phyloP scores from a whole-genome alignment of 768 basidiomycete genomes.

The Amanita rubescens region DNA sequence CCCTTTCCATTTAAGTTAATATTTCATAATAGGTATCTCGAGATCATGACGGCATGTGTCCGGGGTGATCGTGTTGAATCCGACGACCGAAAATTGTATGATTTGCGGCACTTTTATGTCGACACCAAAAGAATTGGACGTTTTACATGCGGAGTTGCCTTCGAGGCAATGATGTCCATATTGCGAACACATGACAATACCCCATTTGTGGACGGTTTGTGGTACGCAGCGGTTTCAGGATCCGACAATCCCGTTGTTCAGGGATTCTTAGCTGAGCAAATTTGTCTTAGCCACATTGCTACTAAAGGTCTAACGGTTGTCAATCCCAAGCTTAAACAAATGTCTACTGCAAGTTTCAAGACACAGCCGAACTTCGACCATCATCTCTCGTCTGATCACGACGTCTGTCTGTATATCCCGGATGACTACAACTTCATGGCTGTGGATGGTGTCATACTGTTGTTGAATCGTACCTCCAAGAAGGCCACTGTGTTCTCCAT shows the following conservation, averaged over 20 bases:
- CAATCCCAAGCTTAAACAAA: conserved; percentile 9
- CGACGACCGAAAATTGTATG: conserved; percentile 10
- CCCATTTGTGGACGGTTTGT: conserved; percentile 1
- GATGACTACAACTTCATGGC: conserved; percentile 12
- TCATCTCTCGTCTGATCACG: conserved; percentile 7
- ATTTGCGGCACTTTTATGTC: conserved; percentile 13
- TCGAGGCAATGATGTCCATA: conserved; percentile 10
- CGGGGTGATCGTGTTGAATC: conserved; percentile 5
- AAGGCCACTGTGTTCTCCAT: conserved; percentile 10
- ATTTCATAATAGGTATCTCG: conserved; percentile 10
- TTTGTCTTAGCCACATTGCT: conserved; percentile 1
- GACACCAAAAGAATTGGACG: conserved; percentile 9
- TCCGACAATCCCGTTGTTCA: conserved; percentile 10
- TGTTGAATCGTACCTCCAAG: conserved; percentile 9
- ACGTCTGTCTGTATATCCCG: conserved; percentile 9
- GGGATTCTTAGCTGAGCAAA: conserved; percentile 12
- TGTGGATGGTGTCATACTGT: conserved; percentile 13
- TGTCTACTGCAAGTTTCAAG: conserved; percentile 7
- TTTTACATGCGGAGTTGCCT: conserved; percentile 11
- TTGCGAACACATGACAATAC: conserved; percentile 3
- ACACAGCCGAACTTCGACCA: conserved; percentile 6
- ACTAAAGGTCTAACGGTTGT: conserved; percentile 9
- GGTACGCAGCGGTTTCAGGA: conserved; percentile 8
- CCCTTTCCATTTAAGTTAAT: conserved; percentile 4
- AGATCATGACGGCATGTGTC: conserved; percentile 11